Base-by-base conservation (phyloP, 2,329 filamentous ascomycete species). In the Aureobasidium uvarum region DNA sequence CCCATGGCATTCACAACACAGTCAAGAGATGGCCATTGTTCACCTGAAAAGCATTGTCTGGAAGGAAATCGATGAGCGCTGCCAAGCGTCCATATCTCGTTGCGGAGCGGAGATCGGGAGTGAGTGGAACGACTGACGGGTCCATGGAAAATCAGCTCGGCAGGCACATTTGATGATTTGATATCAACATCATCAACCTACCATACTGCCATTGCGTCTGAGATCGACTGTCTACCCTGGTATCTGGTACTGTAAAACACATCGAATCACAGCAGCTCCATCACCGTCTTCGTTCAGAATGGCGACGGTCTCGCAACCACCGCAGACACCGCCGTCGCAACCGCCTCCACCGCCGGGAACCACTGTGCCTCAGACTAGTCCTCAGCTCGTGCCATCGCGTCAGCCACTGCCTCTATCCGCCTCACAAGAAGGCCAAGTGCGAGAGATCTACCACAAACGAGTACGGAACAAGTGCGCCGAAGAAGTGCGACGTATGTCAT, bases 391-490 rank as follows among this genome's bases (percentile, higher is more conserved):
- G 23, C 67, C 67, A 23, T 66, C 72, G 75, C 85, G 86, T 70
- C 95, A 94, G 73, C 93, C 93, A 18, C 81, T 96, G 50, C 93
- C 93, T 33, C 83, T 97, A 66, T 93, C 91, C 31, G 86, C 91
- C 13, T 84, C 87, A 25, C 91, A 96, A 77, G 91, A 96, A 81
- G 82, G 86, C 4, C 90, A 95, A 78, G 90, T 96, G 65, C 85
- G 89, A 71, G 89, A 92, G 70, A 79, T 95, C 11, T 96, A 90
- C 77, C 86, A 94, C 79, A 88, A 90, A 70, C 85, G 90, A 66
- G 92, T 96, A 67, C 84, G 92, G 70, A 82, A 81, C 39, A 82
- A 88, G 72, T 97, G 93, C 78, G 86, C 86, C 5, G 84, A 78
- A 62, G 80, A 82, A 73, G 81, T 83, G 46, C 75, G 78, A 76